Evolutionary conservation across 1,284 basidiomycete genomes (phyloP).

Genomic region (Rhodotorula sp.): DNA sequence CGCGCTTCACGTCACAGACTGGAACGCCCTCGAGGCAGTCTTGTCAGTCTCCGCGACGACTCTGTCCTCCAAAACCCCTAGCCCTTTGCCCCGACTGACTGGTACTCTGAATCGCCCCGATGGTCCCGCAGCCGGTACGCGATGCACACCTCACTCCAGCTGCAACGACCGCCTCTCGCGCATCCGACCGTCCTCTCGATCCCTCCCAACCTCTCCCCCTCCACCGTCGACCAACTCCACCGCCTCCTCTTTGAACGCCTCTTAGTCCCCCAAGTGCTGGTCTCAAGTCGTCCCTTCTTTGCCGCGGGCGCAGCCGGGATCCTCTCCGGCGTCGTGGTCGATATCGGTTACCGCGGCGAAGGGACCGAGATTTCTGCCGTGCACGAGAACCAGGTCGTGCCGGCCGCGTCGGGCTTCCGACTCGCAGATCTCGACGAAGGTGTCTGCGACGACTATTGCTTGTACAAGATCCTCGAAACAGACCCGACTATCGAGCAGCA

Average conservation of each 20-base stretch:
- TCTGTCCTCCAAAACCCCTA: not conserved
- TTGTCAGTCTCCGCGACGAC: slow-evolving; percentile 61
- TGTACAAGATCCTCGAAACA: slow-evolving; percentile 54
- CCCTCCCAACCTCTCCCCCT: slow-evolving; percentile 66
- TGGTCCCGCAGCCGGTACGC: slow-evolving; percentile 69
- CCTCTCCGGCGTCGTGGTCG: slow-evolving; percentile 71
- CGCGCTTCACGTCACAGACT: slow-evolving; percentile 68
- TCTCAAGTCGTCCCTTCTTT: slow-evolving; percentile 77
- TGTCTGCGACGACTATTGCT: slow-evolving; percentile 74
- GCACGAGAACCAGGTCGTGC: slow-evolving; percentile 70
- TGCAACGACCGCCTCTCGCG: slow-evolving; percentile 80
- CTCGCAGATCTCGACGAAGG: slow-evolving; percentile 63
- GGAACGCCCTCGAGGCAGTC: slow-evolving; percentile 85
- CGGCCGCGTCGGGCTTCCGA: slow-evolving; percentile 58
- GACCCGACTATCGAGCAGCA: slow-evolving; percentile 6
- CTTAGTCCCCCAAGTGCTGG: slow-evolving; percentile 79
- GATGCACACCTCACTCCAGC: slow-evolving; percentile 70
- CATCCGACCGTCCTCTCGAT: slow-evolving; percentile 78
- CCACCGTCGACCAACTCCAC: slow-evolving; percentile 69
- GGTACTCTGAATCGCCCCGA: no score
- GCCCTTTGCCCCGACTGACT: not conserved
- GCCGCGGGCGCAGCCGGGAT: slow-evolving; percentile 69
- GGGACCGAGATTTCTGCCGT: slow-evolving; percentile 75
- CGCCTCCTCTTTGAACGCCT: slow-evolving; percentile 94
- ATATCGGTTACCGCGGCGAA: slow-evolving; percentile 65